Evolutionary conservation across 163 green algal species (phyloP), one percentile per base, ranked within the genome.

Genomic region (Trebouxiophyceae sp.): DNA sequence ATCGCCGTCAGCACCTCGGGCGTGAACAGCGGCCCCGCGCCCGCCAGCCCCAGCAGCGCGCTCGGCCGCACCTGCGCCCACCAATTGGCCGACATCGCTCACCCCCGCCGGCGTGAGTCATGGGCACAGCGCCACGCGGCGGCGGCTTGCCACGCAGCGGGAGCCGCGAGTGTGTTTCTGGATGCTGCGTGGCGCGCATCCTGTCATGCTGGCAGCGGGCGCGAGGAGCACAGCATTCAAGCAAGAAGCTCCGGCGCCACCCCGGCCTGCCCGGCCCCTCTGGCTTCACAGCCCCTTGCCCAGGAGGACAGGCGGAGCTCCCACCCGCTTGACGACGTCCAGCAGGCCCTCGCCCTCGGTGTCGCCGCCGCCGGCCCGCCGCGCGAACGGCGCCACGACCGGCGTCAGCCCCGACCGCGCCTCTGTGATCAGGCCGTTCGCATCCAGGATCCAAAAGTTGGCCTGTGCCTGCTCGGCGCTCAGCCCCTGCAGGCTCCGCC

Each of bases 1-100:
- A 96, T 86, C 57, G 72, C 68, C 45, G 54, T 66, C 29, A 97
- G 74, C 27, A 93, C 72, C 7, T 91, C 77, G 8, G 79, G 24
- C 0, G 84, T 95, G 81, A 97, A 97, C 54, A 96, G 74, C 34
- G 74, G 76, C 1, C 89, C 88, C 7, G 84, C 87, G 26, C 84
- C 82, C 12, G 86, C 73, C 28, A 93, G 75, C 3, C 89, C 89
- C 16, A 57, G 16, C 16, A 62, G 65, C 29, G 55, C 54, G 6
- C 33, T 63, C 2, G 65, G 65, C 46, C 56, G 55, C 23, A 32
- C 45, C 39, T 60, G n/a, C n/a, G n/a, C n/a, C n/a, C n/a, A n/a
- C n/a, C n/a, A n/a, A n/a, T n/a, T n/a, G n/a, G n/a, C n/a, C n/a
- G n/a, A n/a, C n/a, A n/a, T n/a, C n/a, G n/a, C n/a, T n/a, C n/a